Evolutionary conservation across 176 grass and related monocot genomes (phyloP).

Genomic region (Miscanthus lutarioriparius): DNA sequence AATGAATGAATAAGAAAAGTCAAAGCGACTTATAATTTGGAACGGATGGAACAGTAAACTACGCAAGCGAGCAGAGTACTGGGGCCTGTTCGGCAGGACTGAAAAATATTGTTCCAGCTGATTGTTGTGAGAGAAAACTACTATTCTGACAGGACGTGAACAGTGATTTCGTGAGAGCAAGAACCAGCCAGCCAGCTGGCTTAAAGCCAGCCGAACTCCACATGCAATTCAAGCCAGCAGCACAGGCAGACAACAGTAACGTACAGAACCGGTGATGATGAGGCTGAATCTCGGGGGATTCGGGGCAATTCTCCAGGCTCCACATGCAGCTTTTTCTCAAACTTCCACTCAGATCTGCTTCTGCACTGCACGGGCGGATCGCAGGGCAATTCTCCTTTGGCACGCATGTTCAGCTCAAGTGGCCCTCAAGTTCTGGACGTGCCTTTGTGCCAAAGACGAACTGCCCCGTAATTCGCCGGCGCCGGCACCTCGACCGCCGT

Average conservation of each 20-base stretch:
- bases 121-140: too few species aligned
- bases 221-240: neutral
- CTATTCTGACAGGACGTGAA: too few species aligned
- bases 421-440: neutral
- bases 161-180: too few species aligned
- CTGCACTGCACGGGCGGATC: slow-evolving; percentile 38
- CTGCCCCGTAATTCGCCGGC: slow-evolving; percentile 45
- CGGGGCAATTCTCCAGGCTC: neutral
- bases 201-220: too few species aligned
- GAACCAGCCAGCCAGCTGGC: too few species aligned
- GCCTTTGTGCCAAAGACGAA: slow-evolving; percentile 50
- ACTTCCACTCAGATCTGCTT: neutral
- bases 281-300: slow-evolving; percentile 3
- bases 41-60: too few species aligned
- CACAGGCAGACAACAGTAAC: neutral
- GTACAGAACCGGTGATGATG: neutral
- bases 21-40: too few species aligned
- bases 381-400: slow-evolving; percentile 77
- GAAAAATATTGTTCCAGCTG: too few species aligned
- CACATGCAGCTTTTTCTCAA: neutral
- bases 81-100: too few species aligned
- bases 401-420: neutral
- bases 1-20: too few species aligned
- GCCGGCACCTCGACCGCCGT: neutral
- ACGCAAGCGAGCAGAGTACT: too few species aligned